Base-by-base conservation (phyloP, 2,329 filamentous ascomycete genomes). In the Colletotrichum aenigma region DNA sequence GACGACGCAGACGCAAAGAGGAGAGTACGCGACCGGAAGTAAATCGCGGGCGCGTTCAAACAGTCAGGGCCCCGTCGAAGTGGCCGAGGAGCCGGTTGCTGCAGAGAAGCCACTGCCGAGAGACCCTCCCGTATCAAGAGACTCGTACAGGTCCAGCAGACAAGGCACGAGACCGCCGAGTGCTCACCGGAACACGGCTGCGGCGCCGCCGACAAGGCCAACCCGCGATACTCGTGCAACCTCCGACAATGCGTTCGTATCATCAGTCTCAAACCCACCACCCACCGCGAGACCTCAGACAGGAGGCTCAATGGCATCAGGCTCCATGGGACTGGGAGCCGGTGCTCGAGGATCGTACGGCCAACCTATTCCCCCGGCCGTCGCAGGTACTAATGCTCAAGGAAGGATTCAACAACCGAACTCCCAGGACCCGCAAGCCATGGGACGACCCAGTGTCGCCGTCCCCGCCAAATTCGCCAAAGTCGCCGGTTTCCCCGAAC, bases 341-440 rank as follows among this genome's bases (percentile, higher is more conserved):
- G 82, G 82, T 82, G 86, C 82, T 78, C 92, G 94, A 78, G 90
- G 94, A 83, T 94, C 94, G 74, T 98, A 98, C 83, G 95, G 95
- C 78, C 95, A 97, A 84, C 97, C 96, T 65, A 93, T 93, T 61
- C 95, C 95, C 71, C 96, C 97, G 34, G 92, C 95, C 64, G 93
- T 98, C 76, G 96, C 96, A 65, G 93, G 94, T 79, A 97, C 96
- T 68, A 98, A 97, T 84, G 96, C 91, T 6, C 94, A 98, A 83
- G 96, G 96, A 77, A 94, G 94, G 77, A 95, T 98, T 80, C 94
- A 97, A 78, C 96, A 98, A 82, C 94, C 94, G 81, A 92, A 91
- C 78, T 95, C 96, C 82, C 91, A 91, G 66, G 95, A 96, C 36
- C 94, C 94, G 24, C 89, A 91, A 68, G 90, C 93, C 16, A 90